Percentiles rank a stretch among this genome's conserved stretches.
Evolutionary conservation across 305 asterid genomes (phyloP).

Genomic region (Fraxinus platypoda): DNA sequence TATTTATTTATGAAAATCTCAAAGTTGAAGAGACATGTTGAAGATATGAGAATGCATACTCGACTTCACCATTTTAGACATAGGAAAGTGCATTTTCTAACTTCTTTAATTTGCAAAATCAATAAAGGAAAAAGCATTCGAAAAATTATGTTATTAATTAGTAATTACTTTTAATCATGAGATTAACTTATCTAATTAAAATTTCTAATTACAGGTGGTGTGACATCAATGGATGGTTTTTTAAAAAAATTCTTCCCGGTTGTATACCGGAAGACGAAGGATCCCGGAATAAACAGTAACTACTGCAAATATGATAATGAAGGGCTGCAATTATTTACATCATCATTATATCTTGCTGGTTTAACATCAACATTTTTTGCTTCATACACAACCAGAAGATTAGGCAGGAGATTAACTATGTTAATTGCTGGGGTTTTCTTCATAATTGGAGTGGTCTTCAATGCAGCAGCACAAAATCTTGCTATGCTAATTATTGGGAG

Average conservation of each 20-base stretch:
- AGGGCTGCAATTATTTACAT: constrained; percentile 82
- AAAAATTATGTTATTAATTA: no score
- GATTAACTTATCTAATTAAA: no score
- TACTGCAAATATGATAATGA: constrained; percentile 92
- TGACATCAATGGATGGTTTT: constrained; percentile 71
- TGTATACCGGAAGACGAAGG: constrained; percentile 41
- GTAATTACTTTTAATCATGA: not conserved
- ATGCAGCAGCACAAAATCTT: constrained; percentile 76
- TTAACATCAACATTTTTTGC: constrained; percentile 83
- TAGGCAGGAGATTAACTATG: constrained; percentile 74
- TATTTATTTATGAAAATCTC: no score
- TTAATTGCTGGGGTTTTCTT: constrained; percentile 79
- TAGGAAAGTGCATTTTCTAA: no score
- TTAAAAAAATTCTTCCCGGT: constrained; percentile 75
- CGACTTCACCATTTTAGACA: no score
- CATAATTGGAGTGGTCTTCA: constrained; percentile 56
- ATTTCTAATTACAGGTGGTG: constrained; percentile 60
- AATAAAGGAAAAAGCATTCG: no score
- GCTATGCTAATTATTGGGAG: constrained; percentile 93
- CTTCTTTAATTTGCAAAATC: no score
- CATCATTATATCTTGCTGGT: constrained; percentile 83
- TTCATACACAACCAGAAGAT: constrained; percentile 79
- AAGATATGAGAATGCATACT: no score
- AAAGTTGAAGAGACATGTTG: no score
- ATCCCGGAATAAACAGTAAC: constrained; percentile 44